Evolutionary conservation across 306 rosid species (phyloP), one percentile per base, ranked within the genome.

Genomic region (Arachis hypogaea): DNA sequence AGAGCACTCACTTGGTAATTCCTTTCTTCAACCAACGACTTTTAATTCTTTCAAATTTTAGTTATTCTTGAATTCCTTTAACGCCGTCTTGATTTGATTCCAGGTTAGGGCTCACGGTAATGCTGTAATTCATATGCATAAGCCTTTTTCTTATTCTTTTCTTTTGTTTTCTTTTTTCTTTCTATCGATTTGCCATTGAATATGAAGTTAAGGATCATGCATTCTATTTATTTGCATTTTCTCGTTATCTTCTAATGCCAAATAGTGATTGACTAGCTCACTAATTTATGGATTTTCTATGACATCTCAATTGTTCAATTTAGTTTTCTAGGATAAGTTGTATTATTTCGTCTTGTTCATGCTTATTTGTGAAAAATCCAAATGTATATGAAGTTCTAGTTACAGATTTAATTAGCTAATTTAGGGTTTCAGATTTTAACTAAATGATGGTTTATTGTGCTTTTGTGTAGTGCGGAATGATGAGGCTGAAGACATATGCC

Each of bases 401-500:
- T 65, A 38, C 14, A 3, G 5, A 5, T 66, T 6, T 41, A 63
- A 78, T 8, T 57, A 68, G 71, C 30, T 46, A 22, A 16, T 41
- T 41, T 55, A 38, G 65, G 59, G 56, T 78, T 69, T 78, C 65
- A 58, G 29, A 43, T 59, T 70, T 67, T 72, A 63, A 75, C 83
- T 80, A 11, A 73, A 66, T 71, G 46, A 12, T 71, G 46, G 10
- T 82, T 80, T 80, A 33, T 4, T 65, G 42, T 76, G 47, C 16
- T 18, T 72, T 50, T 63, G 29, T 76, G 84, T 41, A 70, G 79
- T 59, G 82, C 44, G 81, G 68, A 70, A 94, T 89, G 97, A 85
- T 95, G 92, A 90, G 85, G 90, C 78, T 95, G 82, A 95, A 92
- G 77, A 85, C 95, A 4, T 95, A 95, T 78, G 96, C 93, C 8